Evolutionary conservation across 2,329 filamentous ascomycete species (phyloP).

Genomic region (Cordyceps tenuipes): DNA sequence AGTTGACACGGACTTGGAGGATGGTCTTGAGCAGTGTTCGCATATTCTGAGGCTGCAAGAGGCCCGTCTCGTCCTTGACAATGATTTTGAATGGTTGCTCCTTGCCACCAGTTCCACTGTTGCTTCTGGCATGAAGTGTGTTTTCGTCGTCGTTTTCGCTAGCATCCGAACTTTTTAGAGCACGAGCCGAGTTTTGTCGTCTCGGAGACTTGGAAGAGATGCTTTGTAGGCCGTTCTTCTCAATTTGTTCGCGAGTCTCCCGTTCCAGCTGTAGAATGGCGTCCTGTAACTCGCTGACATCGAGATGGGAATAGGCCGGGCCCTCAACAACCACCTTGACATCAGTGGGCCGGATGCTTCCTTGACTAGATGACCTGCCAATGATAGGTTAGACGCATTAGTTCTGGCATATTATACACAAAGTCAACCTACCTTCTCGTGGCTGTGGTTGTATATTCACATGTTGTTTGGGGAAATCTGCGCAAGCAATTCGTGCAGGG

Average conservation of each 20-base stretch:
- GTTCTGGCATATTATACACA: neutral
- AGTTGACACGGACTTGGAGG: slow-evolving; percentile 22
- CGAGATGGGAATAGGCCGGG: slow-evolving; percentile 28
- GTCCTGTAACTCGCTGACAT: slow-evolving; percentile 25
- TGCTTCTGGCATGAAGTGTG: neutral
- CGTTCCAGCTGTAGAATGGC: slow-evolving; percentile 26
- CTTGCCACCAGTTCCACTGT: neutral
- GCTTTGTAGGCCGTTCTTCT: neutral
- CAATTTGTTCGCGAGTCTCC: slow-evolving; percentile 1
- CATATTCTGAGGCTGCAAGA: slow-evolving; percentile 19
- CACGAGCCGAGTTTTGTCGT: neutral
- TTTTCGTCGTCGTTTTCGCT: neutral
- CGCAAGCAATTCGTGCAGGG: slow-evolving; percentile 46
- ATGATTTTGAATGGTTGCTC: slow-evolving; percentile 11
- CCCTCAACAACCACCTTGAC: slow-evolving; percentile 12
- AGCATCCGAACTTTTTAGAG: neutral
- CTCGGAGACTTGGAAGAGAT: slow-evolving; percentile 2
- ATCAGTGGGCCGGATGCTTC: neutral
- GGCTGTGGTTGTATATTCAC: slow-evolving; percentile 32
- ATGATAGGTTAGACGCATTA: neutral
- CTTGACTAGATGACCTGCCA: neutral
- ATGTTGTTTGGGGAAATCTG: slow-evolving; percentile 42
- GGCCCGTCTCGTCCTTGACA: slow-evolving; percentile 10
- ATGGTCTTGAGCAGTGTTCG: slow-evolving; percentile 22
- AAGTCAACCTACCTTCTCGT: slow-evolving; percentile 18